phyloP scores from a whole-genome alignment of 352 stramenopile genomes.

The Phytophthora cajani region DNA sequence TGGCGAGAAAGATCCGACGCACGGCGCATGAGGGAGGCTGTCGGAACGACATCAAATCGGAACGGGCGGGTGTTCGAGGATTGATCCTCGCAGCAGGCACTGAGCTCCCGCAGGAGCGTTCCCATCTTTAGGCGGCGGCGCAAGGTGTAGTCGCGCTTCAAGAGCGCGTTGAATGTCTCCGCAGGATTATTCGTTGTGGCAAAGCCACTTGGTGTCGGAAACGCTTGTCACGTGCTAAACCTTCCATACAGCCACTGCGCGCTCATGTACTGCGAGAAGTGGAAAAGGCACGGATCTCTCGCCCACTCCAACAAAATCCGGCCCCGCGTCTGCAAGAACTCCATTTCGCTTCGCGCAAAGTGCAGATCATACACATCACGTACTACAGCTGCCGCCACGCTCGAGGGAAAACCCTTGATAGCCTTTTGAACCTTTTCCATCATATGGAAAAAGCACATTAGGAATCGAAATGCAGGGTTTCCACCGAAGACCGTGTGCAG shows the following conservation, averaged over 20 bases:
- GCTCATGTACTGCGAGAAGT: too few species aligned
- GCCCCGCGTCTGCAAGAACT: not conserved
- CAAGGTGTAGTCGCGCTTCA: not conserved
- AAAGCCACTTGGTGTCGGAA: not conserved
- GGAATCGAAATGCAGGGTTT: not conserved
- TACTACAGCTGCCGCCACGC: not conserved
- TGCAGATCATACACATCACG: conserved; percentile 31
- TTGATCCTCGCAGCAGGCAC: not conserved
- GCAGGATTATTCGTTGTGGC: not conserved
- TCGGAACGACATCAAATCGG: not conserved
- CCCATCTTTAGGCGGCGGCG: not conserved
- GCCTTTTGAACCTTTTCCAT: conserved; percentile 19
- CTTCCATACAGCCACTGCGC: too few species aligned
- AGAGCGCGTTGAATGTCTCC: not conserved
- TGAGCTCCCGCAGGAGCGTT: not conserved
- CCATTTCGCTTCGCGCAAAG: conserved; percentile 5
- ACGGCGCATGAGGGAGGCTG: too few species aligned
- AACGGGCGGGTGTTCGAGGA: not conserved
- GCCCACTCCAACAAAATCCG: too few species aligned
- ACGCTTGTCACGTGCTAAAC: not conserved
- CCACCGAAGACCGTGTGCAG: conserved; percentile 3
- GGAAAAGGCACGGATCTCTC: too few species aligned
- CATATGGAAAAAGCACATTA: conserved; percentile 30
- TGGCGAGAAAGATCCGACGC: too few species aligned
- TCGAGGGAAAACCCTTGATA: conserved; percentile 3